Evolutionary conservation across 1,284 basidiomycete species (phyloP).

Genomic region (Heliocybe sulcata): DNA sequence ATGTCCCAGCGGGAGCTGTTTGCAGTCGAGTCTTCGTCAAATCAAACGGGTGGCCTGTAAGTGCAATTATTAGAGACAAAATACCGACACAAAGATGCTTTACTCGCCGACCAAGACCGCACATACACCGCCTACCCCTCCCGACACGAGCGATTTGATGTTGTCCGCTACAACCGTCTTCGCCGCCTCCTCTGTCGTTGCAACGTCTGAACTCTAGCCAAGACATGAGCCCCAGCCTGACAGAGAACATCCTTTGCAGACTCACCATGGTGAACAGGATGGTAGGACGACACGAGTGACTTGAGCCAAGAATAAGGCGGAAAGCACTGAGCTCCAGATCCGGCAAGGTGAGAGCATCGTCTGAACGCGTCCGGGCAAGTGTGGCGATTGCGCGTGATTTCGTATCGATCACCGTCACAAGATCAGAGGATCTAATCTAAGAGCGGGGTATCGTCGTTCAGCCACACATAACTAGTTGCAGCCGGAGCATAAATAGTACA

Average conservation of each 20-base stretch:
- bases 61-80: background rate
- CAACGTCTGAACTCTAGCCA: background rate
- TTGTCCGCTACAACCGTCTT: constrained; percentile 30
- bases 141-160: constrained; percentile 82
- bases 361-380: background rate
- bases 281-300: background rate
- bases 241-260: background rate
- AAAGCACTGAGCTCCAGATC: background rate
- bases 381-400: background rate
- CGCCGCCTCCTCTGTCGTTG: background rate
- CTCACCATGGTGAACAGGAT: background rate
- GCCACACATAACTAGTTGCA: background rate
- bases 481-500: background rate
- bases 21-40: constrained; percentile 95
- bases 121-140: constrained; percentile 86
- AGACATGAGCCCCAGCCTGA: background rate
- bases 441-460: background rate
- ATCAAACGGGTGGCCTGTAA: constrained; percentile 91
- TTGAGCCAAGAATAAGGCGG: background rate
- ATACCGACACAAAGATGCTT: background rate
- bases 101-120: constrained; percentile 83
- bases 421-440: background rate
- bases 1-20: constrained; percentile 86
- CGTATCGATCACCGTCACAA: background rate
- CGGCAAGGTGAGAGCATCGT: background rate